Evolutionary conservation across 2,329 filamentous ascomycete genomes (phyloP).

Genomic region (Aspergillus transmontanensis): DNA sequence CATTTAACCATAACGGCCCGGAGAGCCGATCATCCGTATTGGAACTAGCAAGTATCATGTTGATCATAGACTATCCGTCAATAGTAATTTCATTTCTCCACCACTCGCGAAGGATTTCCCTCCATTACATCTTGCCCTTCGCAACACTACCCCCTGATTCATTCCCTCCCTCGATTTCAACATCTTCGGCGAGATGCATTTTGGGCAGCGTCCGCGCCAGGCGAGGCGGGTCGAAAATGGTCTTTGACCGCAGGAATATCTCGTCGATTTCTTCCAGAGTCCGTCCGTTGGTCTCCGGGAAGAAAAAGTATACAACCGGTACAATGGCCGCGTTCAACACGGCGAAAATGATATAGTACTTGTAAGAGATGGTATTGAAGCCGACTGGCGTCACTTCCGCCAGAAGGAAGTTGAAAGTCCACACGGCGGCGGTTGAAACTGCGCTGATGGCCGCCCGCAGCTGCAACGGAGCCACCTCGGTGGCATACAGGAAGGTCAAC

Average conservation of each 20-base stretch:
- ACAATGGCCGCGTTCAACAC: conserved; percentile 40
- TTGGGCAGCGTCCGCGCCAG: conserved; percentile 23
- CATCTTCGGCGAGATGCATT: conserved; percentile 19
- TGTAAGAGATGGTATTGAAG: conserved; percentile 50
- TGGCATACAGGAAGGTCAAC: conserved; percentile 63
- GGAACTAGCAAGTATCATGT: conserved; percentile 1
- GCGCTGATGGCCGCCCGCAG: conserved; percentile 54
- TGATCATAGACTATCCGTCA: not conserved
- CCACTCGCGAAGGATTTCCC: not conserved
- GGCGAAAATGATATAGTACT: conserved; percentile 49
- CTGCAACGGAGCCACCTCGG: conserved; percentile 55
- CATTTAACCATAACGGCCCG: conserved; percentile 5
- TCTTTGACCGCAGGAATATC: conserved; percentile 39
- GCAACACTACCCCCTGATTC: not conserved
- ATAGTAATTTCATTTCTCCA: not conserved
- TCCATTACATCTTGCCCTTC: conserved; percentile 4
- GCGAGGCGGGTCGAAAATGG: conserved; percentile 28
- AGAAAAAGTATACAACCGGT: conserved; percentile 40
- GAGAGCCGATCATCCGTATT: not conserved
- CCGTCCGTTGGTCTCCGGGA: conserved; percentile 42
- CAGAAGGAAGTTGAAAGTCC: conserved; percentile 42
- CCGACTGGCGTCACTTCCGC: conserved; percentile 42
- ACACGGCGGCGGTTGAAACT: conserved; percentile 53
- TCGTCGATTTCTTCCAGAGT: conserved; percentile 44
- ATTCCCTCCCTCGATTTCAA: conserved; percentile 4